Evolutionary conservation across 2,329 filamentous ascomycete species (phyloP).

Genomic region (Hypocreales sp.): DNA sequence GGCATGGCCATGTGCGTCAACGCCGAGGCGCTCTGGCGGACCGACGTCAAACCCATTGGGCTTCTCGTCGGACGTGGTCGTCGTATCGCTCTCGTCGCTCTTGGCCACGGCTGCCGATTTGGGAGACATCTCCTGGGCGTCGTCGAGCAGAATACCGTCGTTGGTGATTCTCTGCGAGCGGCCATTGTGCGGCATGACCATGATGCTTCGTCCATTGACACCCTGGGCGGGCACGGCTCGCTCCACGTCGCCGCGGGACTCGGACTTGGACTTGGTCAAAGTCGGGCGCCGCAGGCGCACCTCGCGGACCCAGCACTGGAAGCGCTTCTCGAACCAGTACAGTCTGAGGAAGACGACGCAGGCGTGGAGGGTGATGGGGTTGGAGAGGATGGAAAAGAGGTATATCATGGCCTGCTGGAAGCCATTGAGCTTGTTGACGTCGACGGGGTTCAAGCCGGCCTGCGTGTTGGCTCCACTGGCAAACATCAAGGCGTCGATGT

Average conservation of each 20-base stretch:
- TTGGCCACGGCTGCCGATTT: conserved; percentile 7
- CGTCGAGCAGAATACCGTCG: conserved; percentile 37
- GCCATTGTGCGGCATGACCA: conserved; percentile 44
- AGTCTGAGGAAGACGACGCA: conserved; percentile 83
- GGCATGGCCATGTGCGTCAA: neutral
- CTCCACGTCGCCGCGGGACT: conserved; percentile 24
- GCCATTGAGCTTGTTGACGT: conserved; percentile 51
- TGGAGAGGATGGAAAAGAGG: conserved; percentile 55
- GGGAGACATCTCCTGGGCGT: conserved; percentile 16
- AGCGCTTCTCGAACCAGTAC: conserved; percentile 97
- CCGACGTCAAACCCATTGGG: conserved; percentile 4
- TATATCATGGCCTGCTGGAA: conserved; percentile 64
- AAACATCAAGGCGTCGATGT: conserved; percentile 83
- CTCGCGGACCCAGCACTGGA: conserved; percentile 68
- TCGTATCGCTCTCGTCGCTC: conserved; percentile 23
- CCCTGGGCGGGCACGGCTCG: conserved; percentile 36
- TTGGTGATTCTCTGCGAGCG: conserved; percentile 43
- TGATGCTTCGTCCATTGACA: conserved; percentile 50
- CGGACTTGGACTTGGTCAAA: conserved; percentile 44
- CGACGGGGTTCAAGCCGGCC: conserved; percentile 74
- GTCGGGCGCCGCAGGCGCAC: conserved; percentile 50
- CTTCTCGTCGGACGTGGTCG: conserved; percentile 12
- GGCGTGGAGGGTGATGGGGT: conserved; percentile 72
- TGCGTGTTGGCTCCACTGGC: conserved; percentile 78
- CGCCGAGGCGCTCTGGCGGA: conserved; percentile 2